Evolutionary conservation across 371 early-diverging fungal species (phyloP).

Genomic region (Actinomortierella ambigua): DNA sequence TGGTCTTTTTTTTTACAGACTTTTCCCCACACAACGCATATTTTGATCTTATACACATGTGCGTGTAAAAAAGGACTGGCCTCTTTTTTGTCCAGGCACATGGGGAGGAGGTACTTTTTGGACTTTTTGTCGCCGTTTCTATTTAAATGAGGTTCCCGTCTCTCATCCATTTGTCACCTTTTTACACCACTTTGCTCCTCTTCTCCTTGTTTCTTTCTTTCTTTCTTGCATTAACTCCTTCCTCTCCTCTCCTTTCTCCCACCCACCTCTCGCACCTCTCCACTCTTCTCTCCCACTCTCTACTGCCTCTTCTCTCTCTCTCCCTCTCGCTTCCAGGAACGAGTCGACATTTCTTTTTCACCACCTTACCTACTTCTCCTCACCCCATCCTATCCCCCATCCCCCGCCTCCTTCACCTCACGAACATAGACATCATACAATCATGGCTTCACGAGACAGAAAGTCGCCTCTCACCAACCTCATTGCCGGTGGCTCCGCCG

Average conservation of each 20-base stretch:
- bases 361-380: no score
- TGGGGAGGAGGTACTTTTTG: no score
- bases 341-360: no score
- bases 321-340: not conserved
- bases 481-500: constrained; percentile 93
- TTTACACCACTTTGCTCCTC: not conserved
- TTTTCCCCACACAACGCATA: no score
- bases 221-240: not conserved
- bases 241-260: not conserved
- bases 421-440: not conserved
- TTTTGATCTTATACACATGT: no score
- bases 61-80: no score
- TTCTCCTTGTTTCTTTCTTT: not conserved
- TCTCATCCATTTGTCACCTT: not conserved
- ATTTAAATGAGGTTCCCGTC: no score
- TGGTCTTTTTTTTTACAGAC: no score
- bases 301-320: not conserved
- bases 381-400: no score
- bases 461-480: constrained; percentile 69
- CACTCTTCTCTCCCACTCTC: not conserved
- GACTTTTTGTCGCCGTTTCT: no score
- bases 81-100: no score
- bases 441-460: constrained; percentile 32
- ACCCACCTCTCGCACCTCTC: not conserved
- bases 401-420: no score